Percentiles rank a stretch among this genome's conserved stretches.
phyloP scores from a whole-genome alignment of 2,329 filamentous ascomycete genomes.

The Teratosphaeriaceae sp. region DNA sequence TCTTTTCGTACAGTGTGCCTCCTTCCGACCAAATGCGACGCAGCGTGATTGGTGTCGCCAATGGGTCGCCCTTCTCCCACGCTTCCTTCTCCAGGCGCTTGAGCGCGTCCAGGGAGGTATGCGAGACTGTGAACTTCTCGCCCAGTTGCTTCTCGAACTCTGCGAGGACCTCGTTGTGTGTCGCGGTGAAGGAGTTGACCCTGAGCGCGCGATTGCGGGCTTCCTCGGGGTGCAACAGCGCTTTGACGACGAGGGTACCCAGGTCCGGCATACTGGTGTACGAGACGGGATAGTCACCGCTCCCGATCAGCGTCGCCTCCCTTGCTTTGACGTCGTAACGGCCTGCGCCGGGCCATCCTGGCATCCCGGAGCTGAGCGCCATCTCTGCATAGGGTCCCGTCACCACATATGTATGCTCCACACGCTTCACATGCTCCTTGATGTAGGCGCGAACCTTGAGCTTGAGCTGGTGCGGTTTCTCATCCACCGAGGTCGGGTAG shows the following conservation, averaged over 20 bases:
- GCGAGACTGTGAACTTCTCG: slow-evolving; percentile 48
- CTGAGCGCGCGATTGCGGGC: slow-evolving; percentile 53
- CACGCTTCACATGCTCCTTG: slow-evolving; percentile 40
- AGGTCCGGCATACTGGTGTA: slow-evolving; percentile 68
- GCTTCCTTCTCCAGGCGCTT: slow-evolving; percentile 51
- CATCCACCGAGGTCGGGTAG: slow-evolving; percentile 46
- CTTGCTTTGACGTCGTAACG: slow-evolving; percentile 52
- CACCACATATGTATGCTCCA: slow-evolving; percentile 61
- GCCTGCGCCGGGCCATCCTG: slow-evolving; percentile 31
- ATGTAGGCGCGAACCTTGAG: slow-evolving; percentile 60
- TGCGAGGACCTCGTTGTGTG: slow-evolving; percentile 54
- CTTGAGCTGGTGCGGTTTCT: slow-evolving; percentile 64
- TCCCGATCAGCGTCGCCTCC: slow-evolving; percentile 55
- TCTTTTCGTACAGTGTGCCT: slow-evolving; percentile 61
- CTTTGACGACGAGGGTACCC: slow-evolving; percentile 57
- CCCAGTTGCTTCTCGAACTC: slow-evolving; percentile 63
- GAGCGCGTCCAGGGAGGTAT: slow-evolving; percentile 49
- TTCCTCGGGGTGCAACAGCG: slow-evolving; percentile 50
- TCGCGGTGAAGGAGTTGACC: slow-evolving; percentile 66
- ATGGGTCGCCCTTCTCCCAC: slow-evolving; percentile 36
- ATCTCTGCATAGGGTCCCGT: slow-evolving; percentile 64
- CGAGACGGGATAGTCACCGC: slow-evolving; percentile 55
- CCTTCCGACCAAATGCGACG: slow-evolving; percentile 67
- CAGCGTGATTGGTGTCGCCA: slow-evolving; percentile 53
- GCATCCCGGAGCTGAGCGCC: slow-evolving; percentile 46